Base-by-base conservation (phyloP, 768 basidiomycete genomes). In the Collybiopsis confluens region DNA sequence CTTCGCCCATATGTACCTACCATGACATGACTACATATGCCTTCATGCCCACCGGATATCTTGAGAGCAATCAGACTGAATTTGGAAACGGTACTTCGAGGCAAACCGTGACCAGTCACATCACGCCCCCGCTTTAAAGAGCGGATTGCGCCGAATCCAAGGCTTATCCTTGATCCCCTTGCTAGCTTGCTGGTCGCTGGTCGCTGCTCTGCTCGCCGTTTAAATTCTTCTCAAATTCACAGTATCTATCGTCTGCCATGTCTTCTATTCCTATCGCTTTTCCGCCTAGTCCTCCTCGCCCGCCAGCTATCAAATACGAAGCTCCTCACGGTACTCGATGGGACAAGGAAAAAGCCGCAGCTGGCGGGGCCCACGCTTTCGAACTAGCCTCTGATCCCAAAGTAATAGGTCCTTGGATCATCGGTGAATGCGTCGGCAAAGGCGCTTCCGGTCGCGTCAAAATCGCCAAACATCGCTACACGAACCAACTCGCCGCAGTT, bases 371-470 rank as follows among this genome's bases (percentile, higher is more conserved):
- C 47, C 75, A 77, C 38, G 86, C 88, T 21, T 92, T 91, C 63
- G 91, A 93, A 60, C 79, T 85, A 36, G 86, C 88, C 0, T 83
- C 88, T 52, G 93, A 96, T 69, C 92, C 93, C 10, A 88, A 84
- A 65, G 77, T 73, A 56, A 86, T 97, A 42, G 94, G 94, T 10
- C 92, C 92, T 2, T 97, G 94, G 94, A 78, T 92, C 59, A 82
- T 97, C 7, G 94, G 94, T 54, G 90, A 92, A 68, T 95, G 92
- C 59, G 86, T 97, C 52, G 94, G 94, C 5, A 94, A 94, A 71
- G 94, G 94, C 47, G 90, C 91, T 28, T 91, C 89, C 61, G 94
- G 94, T 64, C 90, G 92, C 52, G 95, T 98, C 65, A 92, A 93
- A 70, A 89, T 98, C 59, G 96, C 92, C 20, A 85, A 83, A 59